Base-by-base conservation (phyloP, 257 asterid genomes). In the Handroanthus guayacan region DNA sequence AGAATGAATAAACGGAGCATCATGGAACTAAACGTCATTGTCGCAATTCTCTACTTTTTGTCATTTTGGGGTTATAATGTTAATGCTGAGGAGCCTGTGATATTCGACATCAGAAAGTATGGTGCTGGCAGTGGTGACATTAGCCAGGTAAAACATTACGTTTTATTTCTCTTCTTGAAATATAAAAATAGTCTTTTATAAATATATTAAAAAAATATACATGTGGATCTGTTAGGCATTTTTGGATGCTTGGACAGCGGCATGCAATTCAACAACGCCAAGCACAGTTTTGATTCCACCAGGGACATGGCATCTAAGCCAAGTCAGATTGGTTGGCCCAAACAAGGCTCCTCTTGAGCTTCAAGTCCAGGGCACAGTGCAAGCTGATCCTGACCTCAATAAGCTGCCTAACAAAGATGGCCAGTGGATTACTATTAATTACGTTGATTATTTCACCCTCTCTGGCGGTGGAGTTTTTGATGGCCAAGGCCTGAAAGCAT, bases 401-500 rank as follows among this genome's bases (percentile, higher is more conserved):
- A 11, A 36, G 5, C 68, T 74, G 20, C 74, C 84, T 9, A 39
- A 78, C 72, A 61, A 73, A 52, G 41, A 61, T 0, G 72, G 44
- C 0, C 84, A 80, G 38, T 90, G 94, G 94, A 7, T 89, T 5
- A 82, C 87, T 2, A 2, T 89, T 12, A 61, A 81, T 3, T 76
- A 87, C 9, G 60, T 87, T 9, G 75, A 82, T 31, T 5, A 18
- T 16, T 74, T 90, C 45, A 84, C 89, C 31, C 56, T 90, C 48
- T 77, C 80, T 1, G 95, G 75, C 2, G 92, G 94, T 4, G 52
- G 14, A 5, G 66, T 77, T 5, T 67, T 87, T 12, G 89, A 87
- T 43, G 94, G 94, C 44, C 75, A 57, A 60, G 91, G 92, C 6
- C n/a, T 64, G 6, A 3, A 18, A 13, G 86, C 86, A 0, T 90